Base-by-base conservation (phyloP, 2,329 filamentous ascomycete species). In the Fusarium veterinarium region DNA sequence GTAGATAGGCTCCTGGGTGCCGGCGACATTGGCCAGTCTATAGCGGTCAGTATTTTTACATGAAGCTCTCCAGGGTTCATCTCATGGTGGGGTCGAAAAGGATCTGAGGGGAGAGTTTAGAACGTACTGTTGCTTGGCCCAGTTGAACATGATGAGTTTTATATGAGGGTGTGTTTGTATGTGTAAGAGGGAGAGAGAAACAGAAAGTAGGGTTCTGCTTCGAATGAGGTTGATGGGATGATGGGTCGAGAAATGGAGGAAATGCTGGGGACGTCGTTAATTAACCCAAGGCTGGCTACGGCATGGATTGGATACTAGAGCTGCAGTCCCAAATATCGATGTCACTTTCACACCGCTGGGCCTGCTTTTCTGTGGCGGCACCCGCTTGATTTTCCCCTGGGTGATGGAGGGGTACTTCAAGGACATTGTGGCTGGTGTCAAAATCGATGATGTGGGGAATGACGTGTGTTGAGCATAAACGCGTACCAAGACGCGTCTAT, bases 1-100 rank as follows among this genome's bases (percentile, higher is more conserved):
- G 83, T 99, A 98, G 84, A 97, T 93, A 80, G 95, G 95, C 88
- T 98, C 95, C 83, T 97, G 93, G 61, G 95, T 98, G 84, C 97
- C 95, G 80, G 95, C 95, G 81, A 97, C 95, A 83, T 95, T 88
- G 82, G 88, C 90, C 84, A 92, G 83, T 82, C 89, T 92, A 77
- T 73, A 75, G 72, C 61, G 63, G 72, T 76, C 64, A 77, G 67
- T 72, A 58, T 71, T 62, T 55, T 52, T 71, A 42, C 63, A 53
- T 58, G 45, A 59, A 42, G 46, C 46, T 61, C 48, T 56, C 33
- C 52, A 67, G 52, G 52, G 59, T 30, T 35, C 59, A 44, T 63
- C 53, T 46, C 58, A 46, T 63, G 55, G 64, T 68, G 69, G 73
- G 53, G 66, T 59, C 57, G 45, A 44, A 45, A 48, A 67, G 41